These are phyloP conservation scores for Beauveria medogensis DNA, from an alignment of 2,329 filamentous ascomycete species.

Conservation along the genomic window DNA sequence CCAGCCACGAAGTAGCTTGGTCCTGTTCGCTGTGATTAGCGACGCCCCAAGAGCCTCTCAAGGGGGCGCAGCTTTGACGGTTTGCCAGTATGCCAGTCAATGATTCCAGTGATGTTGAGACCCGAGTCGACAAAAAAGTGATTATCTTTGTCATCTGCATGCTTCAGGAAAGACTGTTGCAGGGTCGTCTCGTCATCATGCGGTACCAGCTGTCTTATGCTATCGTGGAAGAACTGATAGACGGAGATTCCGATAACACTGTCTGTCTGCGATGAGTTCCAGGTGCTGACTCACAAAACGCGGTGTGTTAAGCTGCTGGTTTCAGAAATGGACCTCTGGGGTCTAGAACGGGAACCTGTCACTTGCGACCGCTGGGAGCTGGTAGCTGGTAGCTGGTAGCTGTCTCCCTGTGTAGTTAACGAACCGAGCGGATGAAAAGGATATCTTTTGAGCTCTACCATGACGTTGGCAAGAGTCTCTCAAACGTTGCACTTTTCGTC, in stretches of 20 bases:
- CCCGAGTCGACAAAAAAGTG: constrained; percentile 34
- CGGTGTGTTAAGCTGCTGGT: not conserved
- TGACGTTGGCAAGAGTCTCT: not conserved
- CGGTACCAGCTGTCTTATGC: no score
- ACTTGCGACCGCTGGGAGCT: not conserved
- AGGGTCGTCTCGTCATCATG: no score
- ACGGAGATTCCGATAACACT: constrained; percentile 22
- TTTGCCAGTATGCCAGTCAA: constrained; percentile 11
- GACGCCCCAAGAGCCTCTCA: constrained; percentile 4
- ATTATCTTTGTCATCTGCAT: constrained; percentile 37
- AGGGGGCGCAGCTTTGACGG: not conserved
- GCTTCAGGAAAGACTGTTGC: constrained; percentile 18
- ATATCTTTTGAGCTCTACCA: not conserved
- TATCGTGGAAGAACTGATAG: constrained; percentile 14
- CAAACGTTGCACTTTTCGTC: not conserved
- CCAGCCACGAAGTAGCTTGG: not conserved
- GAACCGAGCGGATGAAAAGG: not conserved
- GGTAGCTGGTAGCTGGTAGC: no score
- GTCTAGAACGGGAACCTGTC: not conserved
- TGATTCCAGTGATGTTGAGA: constrained; percentile 30
- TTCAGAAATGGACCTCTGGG: not conserved
- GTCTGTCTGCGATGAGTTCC: constrained; percentile 12
- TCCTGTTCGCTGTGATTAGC: not conserved
- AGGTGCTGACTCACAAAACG: not conserved
- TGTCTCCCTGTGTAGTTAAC: not conserved